Evolutionary conservation across 345 rosid species (phyloP).

Genomic region (Brassica incana): DNA sequence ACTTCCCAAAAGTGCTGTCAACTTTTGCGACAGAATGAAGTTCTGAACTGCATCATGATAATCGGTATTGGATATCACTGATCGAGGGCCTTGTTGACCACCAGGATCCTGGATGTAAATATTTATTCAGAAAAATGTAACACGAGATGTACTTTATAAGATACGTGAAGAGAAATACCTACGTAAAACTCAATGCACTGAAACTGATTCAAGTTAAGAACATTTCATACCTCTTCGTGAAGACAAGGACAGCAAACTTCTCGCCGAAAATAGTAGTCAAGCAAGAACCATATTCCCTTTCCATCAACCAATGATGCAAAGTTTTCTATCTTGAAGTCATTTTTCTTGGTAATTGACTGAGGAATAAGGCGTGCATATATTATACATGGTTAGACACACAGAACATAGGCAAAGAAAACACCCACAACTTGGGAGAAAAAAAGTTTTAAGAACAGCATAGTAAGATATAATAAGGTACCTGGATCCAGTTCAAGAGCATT

Average conservation of each 20-base stretch:
- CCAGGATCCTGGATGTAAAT: slow-evolving; percentile 47
- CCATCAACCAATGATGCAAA: slow-evolving; percentile 75
- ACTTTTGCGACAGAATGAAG: slow-evolving; percentile 76
- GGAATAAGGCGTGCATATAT: slow-evolving; percentile 25
- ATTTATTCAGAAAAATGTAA: slow-evolving; percentile 20
- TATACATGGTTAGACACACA: slow-evolving; percentile 23
- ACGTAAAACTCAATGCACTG: background rate
- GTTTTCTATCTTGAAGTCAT: slow-evolving; percentile 53
- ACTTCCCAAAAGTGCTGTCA: slow-evolving; percentile 72
- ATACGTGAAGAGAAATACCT: slow-evolving; percentile 19
- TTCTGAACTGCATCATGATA: slow-evolving; percentile 84
- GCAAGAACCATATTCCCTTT: slow-evolving; percentile 94
- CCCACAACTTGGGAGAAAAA: background rate
- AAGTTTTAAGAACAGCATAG: background rate
- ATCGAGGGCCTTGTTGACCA: slow-evolving; percentile 54
- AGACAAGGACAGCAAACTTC: slow-evolving; percentile 66
- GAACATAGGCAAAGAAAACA: background rate
- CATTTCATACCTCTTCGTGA: slow-evolving; percentile 46
- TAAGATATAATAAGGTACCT: slow-evolving; percentile 48
- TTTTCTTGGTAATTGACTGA: slow-evolving; percentile 68
- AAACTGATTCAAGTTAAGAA: slow-evolving; percentile 19
- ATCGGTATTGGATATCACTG: slow-evolving; percentile 64
- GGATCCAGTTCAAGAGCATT: slow-evolving; percentile 76
- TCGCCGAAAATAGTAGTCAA: slow-evolving; percentile 84
- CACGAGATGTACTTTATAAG: slow-evolving; percentile 12